phyloP scores from a whole-genome alignment of 441 rosid genomes.

The Francoa sonchifolia region DNA sequence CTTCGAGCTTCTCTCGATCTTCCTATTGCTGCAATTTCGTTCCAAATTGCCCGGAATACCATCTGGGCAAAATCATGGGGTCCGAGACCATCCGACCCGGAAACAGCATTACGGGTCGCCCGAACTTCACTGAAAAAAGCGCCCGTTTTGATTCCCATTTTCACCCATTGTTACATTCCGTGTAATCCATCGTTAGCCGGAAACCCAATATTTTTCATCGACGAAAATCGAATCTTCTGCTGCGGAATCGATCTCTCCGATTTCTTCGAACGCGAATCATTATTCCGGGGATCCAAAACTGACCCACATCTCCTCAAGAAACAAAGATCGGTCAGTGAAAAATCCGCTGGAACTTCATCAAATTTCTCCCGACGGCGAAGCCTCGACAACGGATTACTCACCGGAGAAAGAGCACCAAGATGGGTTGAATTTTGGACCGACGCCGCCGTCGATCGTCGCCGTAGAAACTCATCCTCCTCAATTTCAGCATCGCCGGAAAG shows the following conservation, averaged over 20 bases:
- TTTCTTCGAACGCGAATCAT: slow-evolving; percentile 70
- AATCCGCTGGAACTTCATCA: slow-evolving; percentile 33
- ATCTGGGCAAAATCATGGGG: slow-evolving; percentile 95
- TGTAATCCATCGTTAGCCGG: slow-evolving; percentile 83
- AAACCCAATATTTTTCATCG: slow-evolving; percentile 81
- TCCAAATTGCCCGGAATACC: slow-evolving; percentile 77
- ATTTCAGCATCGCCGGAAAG: slow-evolving; percentile 66
- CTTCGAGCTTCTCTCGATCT: slow-evolving; percentile 76
- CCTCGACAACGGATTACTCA: slow-evolving; percentile 37
- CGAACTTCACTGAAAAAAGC: slow-evolving; percentile 78
- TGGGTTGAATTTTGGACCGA: slow-evolving; percentile 99
- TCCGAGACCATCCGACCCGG: slow-evolving; percentile 68
- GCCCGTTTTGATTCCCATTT: slow-evolving; percentile 80
- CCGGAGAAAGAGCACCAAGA: slow-evolving; percentile 45
- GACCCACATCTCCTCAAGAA: slow-evolving; percentile 28
- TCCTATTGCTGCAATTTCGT: slow-evolving; percentile 78
- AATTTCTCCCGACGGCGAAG: slow-evolving; percentile 52
- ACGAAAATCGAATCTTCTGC: slow-evolving; percentile 77
- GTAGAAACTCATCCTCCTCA: slow-evolving; percentile 60
- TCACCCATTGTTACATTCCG: slow-evolving; percentile 87
- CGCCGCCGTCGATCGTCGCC: slow-evolving; percentile 61
- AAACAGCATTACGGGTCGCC: slow-evolving; percentile 67
- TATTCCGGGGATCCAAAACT: slow-evolving; percentile 35
- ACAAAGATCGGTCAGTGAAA: slow-evolving; percentile 61
- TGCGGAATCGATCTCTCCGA: slow-evolving; percentile 88